Conservation (phyloP, 1,284 basidiomycete genomes). For the Amylostereum areolatum region DNA sequence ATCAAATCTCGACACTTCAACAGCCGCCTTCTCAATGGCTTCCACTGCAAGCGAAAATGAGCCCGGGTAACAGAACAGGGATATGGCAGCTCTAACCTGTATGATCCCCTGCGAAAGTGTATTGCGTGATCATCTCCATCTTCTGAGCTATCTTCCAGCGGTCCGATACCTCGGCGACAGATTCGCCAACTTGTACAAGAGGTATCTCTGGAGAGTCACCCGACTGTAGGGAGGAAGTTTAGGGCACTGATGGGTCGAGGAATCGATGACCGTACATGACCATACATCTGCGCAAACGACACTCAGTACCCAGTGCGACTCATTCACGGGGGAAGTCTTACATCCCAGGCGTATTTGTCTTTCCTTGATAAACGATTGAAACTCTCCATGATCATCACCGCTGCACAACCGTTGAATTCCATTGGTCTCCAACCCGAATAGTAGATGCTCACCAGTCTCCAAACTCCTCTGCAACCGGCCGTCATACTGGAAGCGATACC, state of each 20-base stretch:
- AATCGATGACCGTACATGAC: conserved; percentile 41
- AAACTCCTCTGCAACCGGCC: conserved; percentile 54
- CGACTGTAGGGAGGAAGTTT: conserved; percentile 34
- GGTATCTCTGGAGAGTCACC: conserved; percentile 55
- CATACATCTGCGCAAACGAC: conserved; percentile 41
- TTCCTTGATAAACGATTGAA: conserved; percentile 55
- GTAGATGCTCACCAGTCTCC: conserved; percentile 47
- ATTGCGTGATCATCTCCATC: conserved; percentile 62
- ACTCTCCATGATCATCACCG: conserved; percentile 67
- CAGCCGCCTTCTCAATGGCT: conserved; percentile 55
- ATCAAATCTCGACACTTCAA: conserved; percentile 54
- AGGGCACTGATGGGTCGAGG: neutral
- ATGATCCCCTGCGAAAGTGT: conserved; percentile 61
- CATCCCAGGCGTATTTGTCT: conserved; percentile 70
- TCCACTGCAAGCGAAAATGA: conserved; percentile 36
- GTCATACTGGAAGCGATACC: conserved; percentile 69
- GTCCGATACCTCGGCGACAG: conserved; percentile 44
- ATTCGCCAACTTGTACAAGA: conserved; percentile 42
- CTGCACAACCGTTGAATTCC: conserved; percentile 22
- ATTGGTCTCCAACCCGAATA: neutral
- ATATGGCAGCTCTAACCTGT: conserved; percentile 36
- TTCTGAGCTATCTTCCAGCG: conserved; percentile 64
- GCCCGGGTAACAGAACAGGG: neutral
- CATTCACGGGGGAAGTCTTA: conserved; percentile 25
- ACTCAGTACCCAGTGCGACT: no score